A percentile compares a stretch with the other conserved stretches of the same genome.
phyloP scores from a whole-genome alignment of 306 rosid genomes.

The Cercis canadensis region DNA sequence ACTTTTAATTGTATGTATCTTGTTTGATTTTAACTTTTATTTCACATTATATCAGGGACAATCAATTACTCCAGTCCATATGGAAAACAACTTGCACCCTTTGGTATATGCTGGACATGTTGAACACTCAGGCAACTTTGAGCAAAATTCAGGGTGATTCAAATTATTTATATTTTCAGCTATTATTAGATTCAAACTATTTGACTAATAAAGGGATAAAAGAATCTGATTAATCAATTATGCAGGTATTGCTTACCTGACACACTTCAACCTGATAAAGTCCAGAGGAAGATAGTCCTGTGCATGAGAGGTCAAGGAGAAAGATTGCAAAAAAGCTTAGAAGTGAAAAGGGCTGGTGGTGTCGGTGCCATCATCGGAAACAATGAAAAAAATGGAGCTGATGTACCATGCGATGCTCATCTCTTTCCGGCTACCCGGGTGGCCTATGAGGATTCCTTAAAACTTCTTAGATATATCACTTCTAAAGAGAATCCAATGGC shows the following conservation, averaged over 20 bases:
- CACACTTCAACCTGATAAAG: constrained; percentile 64
- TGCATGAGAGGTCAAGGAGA: constrained; percentile 76
- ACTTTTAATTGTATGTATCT: neutral
- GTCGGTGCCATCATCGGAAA: constrained; percentile 71
- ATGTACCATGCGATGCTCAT: constrained; percentile 63
- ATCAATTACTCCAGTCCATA: constrained; percentile 69
- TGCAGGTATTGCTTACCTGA: constrained; percentile 75
- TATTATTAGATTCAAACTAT: too few relatives aligned
- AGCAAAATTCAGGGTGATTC: constrained; percentile 48
- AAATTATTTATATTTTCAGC: too few relatives aligned
- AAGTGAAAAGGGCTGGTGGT: constrained; percentile 79
- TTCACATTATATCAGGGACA: constrained; percentile 61
- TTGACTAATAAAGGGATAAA: neutral
- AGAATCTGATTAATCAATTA: constrained; percentile 12
- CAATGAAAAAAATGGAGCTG: constrained; percentile 50
- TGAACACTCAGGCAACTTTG: constrained; percentile 43
- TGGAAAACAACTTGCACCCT: constrained; percentile 50
- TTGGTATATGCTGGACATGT: constrained; percentile 69
- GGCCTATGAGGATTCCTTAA: constrained; percentile 51
- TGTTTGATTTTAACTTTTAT: neutral
- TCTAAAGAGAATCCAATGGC: constrained; percentile 60
- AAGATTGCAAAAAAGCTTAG: constrained; percentile 67
- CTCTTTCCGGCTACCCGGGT: constrained; percentile 75
- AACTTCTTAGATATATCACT: constrained; percentile 55
- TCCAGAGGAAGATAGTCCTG: constrained; percentile 73